Evolutionary conservation across 2,329 filamentous ascomycete genomes (phyloP), one percentile per base, ranked within the genome.

Genomic region (Sarocladium strictum): DNA sequence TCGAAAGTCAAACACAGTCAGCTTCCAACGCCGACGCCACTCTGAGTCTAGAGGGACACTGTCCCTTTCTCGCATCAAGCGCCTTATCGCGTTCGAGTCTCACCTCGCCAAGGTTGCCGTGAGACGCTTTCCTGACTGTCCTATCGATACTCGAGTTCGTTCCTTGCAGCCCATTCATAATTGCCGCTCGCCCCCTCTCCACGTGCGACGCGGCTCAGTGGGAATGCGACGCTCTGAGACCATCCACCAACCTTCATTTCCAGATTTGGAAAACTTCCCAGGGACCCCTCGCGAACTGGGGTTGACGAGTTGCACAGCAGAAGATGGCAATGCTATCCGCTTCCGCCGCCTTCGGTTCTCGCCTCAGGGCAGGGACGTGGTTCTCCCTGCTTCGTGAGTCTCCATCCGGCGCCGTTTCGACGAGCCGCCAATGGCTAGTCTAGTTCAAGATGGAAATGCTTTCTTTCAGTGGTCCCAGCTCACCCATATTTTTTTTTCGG

Each of bases 201-300:
- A 51, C 47, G 47, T 51, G 47, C 47, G 47, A 35, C 47, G 47
- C 47, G 47, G 27, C 47, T 51, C 47, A 35, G 47, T 5, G 17
- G 27, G 47, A 51, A 51, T 51, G 47, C 27, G 12, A 51, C 47
- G 14, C 29, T 51, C 27, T 51, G 47, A 51, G 47, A 51, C 47
- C 47, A 51, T 7, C 47, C 47, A 15, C 47, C 27, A n/a, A 35
- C 47, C 27, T 51, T 51, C 47, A 51, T 51, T 51, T 51, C 47
- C 47, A 51, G 26, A 33, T 21, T n/a, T n/a, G 47, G 27, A 51
- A 11, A n/a, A 21, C 7, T n/a, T n/a, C 29, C 27, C 17, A 23
- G 23, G 24, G 4, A 23, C 19, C n/a, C n/a, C n/a, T n/a, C 24
- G n/a, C 7, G 43, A 47, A 27, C 43, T 27, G 43, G 21, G 24